Conservation (phyloP, 805 yeast species). For the Candida sakaeoensis region DNA sequence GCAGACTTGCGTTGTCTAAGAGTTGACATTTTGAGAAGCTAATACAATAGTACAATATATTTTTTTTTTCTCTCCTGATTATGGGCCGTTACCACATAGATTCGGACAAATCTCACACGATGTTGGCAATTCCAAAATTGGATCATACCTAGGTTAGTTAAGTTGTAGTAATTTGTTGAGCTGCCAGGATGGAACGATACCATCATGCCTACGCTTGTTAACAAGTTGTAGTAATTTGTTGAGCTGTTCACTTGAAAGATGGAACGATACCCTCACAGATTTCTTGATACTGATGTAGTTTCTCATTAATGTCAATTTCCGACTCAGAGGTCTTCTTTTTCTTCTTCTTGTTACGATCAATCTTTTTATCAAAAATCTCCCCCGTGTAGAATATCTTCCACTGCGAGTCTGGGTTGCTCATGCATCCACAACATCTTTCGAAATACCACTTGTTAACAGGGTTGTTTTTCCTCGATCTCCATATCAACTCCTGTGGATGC, state of each 20-base stretch:
- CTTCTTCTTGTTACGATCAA: constrained; percentile 18
- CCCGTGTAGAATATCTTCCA: constrained; percentile 44
- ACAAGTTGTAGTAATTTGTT: too few species aligned
- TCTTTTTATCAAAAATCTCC: constrained; percentile 33
- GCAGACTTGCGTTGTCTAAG: constrained; percentile 5
- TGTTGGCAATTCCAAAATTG: constrained; percentile 1
- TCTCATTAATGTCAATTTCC: constrained; percentile 21
- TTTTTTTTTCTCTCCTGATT: too few species aligned
- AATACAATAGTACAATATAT: too few species aligned
- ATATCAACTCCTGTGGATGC: constrained; percentile 70
- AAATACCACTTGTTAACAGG: constrained; percentile 98
- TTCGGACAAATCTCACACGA: too few species aligned
- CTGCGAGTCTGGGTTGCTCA: constrained; percentile 31
- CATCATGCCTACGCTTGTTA: too few species aligned
- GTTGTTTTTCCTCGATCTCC: constrained; percentile 85
- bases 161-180: too few species aligned
- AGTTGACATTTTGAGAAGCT: too few species aligned
- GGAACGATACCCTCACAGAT: constrained; percentile 59
- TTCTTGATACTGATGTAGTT: constrained; percentile 45
- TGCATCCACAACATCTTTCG: constrained; percentile 77
- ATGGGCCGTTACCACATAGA: too few species aligned
- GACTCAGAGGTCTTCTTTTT: constrained; percentile 14
- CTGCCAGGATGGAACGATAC: too few species aligned
- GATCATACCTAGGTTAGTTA: too few species aligned
- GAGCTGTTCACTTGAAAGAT: constrained; percentile 41